Base-by-base conservation (phyloP, 345 rosid genomes). In the Acer campestre region DNA sequence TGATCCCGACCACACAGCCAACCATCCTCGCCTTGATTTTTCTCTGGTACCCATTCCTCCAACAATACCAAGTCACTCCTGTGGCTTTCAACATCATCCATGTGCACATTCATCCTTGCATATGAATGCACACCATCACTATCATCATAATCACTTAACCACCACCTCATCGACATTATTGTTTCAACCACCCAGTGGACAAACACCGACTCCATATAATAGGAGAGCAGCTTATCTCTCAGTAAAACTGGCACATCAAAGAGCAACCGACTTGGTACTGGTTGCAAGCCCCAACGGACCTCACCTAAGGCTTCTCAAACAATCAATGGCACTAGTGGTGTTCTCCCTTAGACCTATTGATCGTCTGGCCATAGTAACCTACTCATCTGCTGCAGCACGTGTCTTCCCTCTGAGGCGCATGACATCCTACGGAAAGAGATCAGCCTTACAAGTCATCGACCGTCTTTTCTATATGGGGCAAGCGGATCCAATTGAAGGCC, bases 251-350 rank as follows among this genome's bases (percentile, higher is more conserved):
- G 79, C 86, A 51, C 88, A 87, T 70, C 94, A 82, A 63, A 84
- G 18, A 55, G 88, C 97, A 63, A 84, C 84, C 14, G 98, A 94
- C 84, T 75, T 92, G 84, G 94, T 94, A 53, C 79, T 94, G 64
- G 89, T 94, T 65, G 93, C 91, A 16, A 88, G 92, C 82, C 94
- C 97, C 65, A 88, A 89, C 8, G 98, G 95, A 6, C 95, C 95
- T 2, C 94, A 94, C 81, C 82, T 88, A 70, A 85, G 92, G 80
- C 95, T 94, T 75, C 86, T 92, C 69, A 94, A 90, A 85, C 98
- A 94, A 69, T 80, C 95, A 35, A 89, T 94, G 98, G 91, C 96
- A 74, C 75, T 92, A 55, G 92, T 92, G 67, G 92, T 87, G 22
- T 90, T 90, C 81, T 90, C 97, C 27, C 90, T 94, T 80, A 83